Evolutionary conservation across 345 rosid species (phyloP), one percentile per base, ranked within the genome.

Genomic region (Combretum micranthum): DNA sequence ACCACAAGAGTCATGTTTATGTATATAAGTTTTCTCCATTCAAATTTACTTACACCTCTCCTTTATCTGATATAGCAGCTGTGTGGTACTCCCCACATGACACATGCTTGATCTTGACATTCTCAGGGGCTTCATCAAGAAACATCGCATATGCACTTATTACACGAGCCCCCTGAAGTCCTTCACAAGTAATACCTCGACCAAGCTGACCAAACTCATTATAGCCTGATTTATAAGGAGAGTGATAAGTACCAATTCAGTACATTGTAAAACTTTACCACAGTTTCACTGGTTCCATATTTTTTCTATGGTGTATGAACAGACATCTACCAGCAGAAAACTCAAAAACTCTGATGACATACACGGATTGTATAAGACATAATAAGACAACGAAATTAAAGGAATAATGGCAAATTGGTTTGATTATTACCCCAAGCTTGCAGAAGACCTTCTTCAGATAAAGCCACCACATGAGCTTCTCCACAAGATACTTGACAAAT

Each of bases 51-150:
- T 90, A 89, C 97, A 93, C 96, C 91, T 93, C 97, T 70, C 96
- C 88, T 43, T 57, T 77, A 56, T 87, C 95, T 59, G 96, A 87
- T 65, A 93, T 71, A 64, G 90, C 97, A 18, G 97, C 97, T 39
- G 95, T 70, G 75, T 93, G 97, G 80, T 90, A 82, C 83, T 93
- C 96, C 56, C 99, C 99, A 45, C 97, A 93, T 69, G 97, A 87
- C 64, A 93, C 81, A 70, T 73, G 87, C 67, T 64, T 65, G 59
- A 93, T 81, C 92, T 90, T 87, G 83, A 87, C 92, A 32, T 74
- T 84, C 72, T 87, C 99, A 18, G 97, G 95, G 61, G 99, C 88
- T 76, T 93, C 97, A 55, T 90, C 99, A 56, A 89, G 96, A 77
- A 79, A 85, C 60, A 73, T 93, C 1, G 95, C 97, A 73, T 79